A percentile compares a stretch with the other conserved stretches of the same genome.
These are phyloP conservation scores for Tulasnella sp. DNA, from an alignment of 768 basidiomycete genomes.

Conservation along the genomic window DNA sequence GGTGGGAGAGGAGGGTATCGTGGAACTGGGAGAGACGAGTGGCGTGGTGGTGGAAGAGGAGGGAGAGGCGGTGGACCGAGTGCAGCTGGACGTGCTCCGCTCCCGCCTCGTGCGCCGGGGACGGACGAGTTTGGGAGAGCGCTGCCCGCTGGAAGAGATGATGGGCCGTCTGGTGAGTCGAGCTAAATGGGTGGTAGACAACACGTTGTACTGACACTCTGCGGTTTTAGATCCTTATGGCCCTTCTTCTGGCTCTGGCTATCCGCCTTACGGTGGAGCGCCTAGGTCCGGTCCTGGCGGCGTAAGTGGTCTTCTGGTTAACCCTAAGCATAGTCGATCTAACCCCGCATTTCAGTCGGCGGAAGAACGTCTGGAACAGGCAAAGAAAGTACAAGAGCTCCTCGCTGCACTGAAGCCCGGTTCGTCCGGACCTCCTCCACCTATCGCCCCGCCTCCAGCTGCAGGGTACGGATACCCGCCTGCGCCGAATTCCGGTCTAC, in stretches of 20 bases:
- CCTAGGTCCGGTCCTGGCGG: neutral
- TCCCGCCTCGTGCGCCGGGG: neutral
- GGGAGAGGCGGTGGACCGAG: neutral
- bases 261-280: neutral
- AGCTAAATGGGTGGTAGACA: neutral
- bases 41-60: neutral
- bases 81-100: neutral
- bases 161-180: neutral
- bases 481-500: conserved; percentile 26
- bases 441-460: conserved; percentile 21
- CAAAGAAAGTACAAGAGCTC: conserved; percentile 73
- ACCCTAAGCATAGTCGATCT: too few species aligned
- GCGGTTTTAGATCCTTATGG: neutral
- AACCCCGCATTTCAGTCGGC: conserved; percentile 6
- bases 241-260: neutral
- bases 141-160: neutral
- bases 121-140: conserved; percentile 3
- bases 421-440: neutral
- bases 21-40: neutral
- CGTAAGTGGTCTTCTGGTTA: neutral
- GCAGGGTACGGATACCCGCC: conserved; percentile 29
- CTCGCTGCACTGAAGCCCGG: neutral
- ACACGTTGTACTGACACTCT: neutral
- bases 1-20: neutral
- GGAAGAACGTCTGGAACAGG: conserved; percentile 81